Conservation (phyloP, 2,329 filamentous ascomycete genomes). For the Gliomastix tumulicola region DNA sequence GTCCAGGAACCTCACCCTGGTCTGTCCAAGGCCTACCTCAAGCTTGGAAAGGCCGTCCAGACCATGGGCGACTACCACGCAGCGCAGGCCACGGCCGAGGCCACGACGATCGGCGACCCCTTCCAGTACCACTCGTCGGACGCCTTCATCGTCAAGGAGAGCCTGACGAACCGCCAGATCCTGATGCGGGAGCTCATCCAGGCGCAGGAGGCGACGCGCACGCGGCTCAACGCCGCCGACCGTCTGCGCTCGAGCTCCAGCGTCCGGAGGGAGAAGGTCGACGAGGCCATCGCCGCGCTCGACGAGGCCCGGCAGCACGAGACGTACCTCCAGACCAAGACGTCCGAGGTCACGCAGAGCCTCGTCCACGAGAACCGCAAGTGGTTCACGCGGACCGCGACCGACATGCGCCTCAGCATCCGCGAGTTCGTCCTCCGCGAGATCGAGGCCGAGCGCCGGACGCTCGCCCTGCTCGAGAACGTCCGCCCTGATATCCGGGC, state of each 20-base stretch:
- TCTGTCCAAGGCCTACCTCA: conserved; percentile 83
- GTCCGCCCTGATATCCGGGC: conserved; percentile 88
- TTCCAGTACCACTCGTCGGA: conserved; percentile 93
- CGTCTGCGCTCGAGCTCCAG: conserved; percentile 80
- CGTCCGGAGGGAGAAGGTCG: conserved; percentile 90
- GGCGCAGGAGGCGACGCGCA: conserved; percentile 78
- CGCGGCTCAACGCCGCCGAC: conserved; percentile 79
- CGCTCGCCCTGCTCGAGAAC: conserved; percentile 85
- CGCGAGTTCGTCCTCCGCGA: conserved; percentile 90
- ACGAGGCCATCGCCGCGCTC: conserved; percentile 87
- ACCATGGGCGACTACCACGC: conserved; percentile 93
- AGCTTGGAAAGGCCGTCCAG: conserved; percentile 89
- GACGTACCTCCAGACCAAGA: conserved; percentile 75
- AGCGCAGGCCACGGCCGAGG: conserved; percentile 92
- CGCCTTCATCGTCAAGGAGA: conserved; percentile 97
- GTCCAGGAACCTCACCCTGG: conserved; percentile 87
- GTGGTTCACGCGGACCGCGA: conserved; percentile 82
- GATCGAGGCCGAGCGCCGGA: conserved; percentile 91
- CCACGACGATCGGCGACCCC: conserved; percentile 87
- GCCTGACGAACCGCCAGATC: conserved; percentile 94
- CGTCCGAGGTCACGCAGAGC: conserved; percentile 81
- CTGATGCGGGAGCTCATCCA: conserved; percentile 88
- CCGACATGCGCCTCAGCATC: conserved; percentile 76
- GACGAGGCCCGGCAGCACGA: conserved; percentile 84
- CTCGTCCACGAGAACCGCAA: conserved; percentile 80